phyloP scores from a whole-genome alignment of 108 stramenopile genomes.

The Nannochloropsis granulata region DNA sequence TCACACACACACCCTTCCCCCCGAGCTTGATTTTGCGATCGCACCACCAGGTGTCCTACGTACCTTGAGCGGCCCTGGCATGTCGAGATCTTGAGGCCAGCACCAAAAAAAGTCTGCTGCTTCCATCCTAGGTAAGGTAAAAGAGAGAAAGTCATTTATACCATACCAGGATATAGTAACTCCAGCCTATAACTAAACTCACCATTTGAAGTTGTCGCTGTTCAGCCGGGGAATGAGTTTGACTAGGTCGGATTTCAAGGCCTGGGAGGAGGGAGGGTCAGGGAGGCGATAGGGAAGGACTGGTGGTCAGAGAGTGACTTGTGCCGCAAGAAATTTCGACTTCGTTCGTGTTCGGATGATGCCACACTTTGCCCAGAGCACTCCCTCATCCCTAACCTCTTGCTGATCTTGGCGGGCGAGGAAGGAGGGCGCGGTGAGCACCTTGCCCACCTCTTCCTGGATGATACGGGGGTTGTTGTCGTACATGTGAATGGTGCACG shows the following conservation, averaged over 20 bases:
- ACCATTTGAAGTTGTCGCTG: neutral
- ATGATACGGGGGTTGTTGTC: neutral
- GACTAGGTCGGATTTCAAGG: neutral
- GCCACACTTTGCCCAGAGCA: neutral
- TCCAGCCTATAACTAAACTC: neutral
- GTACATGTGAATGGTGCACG: neutral
- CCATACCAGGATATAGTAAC: too few relatives aligned
- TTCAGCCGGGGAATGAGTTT: neutral
- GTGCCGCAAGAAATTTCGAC: too few relatives aligned
- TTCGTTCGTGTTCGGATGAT: too few relatives aligned
- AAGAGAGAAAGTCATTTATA: too few relatives aligned
- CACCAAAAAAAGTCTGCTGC: neutral
- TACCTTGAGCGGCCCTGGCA: neutral
- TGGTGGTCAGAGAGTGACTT: too few relatives aligned
- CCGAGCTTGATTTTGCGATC: too few relatives aligned
- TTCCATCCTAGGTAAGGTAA: neutral
- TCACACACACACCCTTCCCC: too few relatives aligned
- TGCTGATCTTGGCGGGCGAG: neutral
- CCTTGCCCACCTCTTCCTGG: neutral
- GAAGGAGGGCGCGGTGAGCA: neutral
- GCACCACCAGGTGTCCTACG: neutral
- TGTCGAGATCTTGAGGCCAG: neutral
- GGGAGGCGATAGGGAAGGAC: too few relatives aligned
- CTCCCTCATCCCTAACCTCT: neutral
- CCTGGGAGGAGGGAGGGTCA: neutral